Base-by-base conservation (phyloP, 2,329 filamentous ascomycete species). In the Colletotrichum australisinense region DNA sequence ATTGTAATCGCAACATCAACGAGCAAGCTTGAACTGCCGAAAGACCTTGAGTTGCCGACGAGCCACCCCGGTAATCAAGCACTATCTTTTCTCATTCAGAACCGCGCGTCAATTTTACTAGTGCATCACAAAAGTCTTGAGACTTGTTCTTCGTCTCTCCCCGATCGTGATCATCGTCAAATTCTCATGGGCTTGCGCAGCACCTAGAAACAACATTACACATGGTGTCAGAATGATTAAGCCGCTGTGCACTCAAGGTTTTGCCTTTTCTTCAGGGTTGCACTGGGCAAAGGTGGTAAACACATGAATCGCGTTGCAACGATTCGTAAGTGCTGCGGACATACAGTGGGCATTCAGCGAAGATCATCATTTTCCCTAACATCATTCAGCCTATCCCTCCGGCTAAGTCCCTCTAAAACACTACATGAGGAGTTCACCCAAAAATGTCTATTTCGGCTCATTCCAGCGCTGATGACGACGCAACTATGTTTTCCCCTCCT, bases 361-460 rank as follows among this genome's bases (percentile, higher is more conserved):
- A 60, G 56, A 67, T 62, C 65, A 14, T 53, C 56, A 67, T 67
- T 60, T 53, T 67, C 2, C 59, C 3, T 24, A 12, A 19, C 35
- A 12, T 11, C 22, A 9, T 22, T 62, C 22, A 42, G 52, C n/a
- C 28, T 32, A 32, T 11, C 22, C 38, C 9, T 26, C 32, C 16
- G 26, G 4, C 16, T 8, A 46, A 24, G 4, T 28, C 26, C 26
- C 26, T 28, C 26, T 6, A 38, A 38, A 11, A 38, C 12, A 38
- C 32, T 42, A 19, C 38, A 42, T 19, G 32, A 38, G 32, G 12
- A 11, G 12, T 38, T 6, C 38, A 19, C 38, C 14, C 12, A 35
- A 2, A 42, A 42, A 42, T 42, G 35, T 46, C 42, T 46, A 46
- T 46, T 46, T 46, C 19, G 42, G 6, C 32, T 53, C 35, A 69